phyloP scores from a whole-genome alignment of 768 basidiomycete genomes.

The Tulasnella sp. region DNA sequence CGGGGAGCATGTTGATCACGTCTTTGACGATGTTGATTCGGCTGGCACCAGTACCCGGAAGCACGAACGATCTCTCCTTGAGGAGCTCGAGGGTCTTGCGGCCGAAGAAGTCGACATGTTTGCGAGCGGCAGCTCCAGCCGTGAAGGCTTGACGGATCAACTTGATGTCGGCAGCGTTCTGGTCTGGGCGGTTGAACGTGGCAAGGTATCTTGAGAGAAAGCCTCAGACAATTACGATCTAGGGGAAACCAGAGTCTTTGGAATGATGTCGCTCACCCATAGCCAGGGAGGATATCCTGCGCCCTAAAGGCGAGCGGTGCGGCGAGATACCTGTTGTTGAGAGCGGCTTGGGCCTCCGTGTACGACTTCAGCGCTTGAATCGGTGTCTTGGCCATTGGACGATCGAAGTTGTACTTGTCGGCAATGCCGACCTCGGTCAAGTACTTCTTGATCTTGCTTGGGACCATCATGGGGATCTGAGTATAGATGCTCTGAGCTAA shows the following conservation, averaged over 20 bases:
- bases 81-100: constrained; percentile 51
- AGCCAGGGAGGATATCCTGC: background rate
- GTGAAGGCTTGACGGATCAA: background rate
- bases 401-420: constrained; percentile 45
- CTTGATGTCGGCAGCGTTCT: background rate
- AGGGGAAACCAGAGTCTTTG: background rate
- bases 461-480: constrained; percentile 69
- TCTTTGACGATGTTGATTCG: constrained; percentile 58
- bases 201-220: constrained; percentile 5
- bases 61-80: constrained; percentile 39
- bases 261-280: background rate
- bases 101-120: constrained; percentile 18
- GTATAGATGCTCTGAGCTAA: constrained; percentile 8
- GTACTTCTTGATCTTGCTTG: constrained; percentile 35
- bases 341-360: background rate
- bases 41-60: constrained; percentile 41
- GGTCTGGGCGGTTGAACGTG: constrained; percentile 1
- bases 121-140: background rate
- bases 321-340: background rate
- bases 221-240: background rate
- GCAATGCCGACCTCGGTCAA: constrained; percentile 30
- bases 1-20: constrained; percentile 52
- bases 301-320: background rate
- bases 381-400: constrained; percentile 24
- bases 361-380: background rate